phyloP scores from a whole-genome alignment of 2,329 filamentous ascomycete genomes.

The Pseudocercospora ulei region DNA sequence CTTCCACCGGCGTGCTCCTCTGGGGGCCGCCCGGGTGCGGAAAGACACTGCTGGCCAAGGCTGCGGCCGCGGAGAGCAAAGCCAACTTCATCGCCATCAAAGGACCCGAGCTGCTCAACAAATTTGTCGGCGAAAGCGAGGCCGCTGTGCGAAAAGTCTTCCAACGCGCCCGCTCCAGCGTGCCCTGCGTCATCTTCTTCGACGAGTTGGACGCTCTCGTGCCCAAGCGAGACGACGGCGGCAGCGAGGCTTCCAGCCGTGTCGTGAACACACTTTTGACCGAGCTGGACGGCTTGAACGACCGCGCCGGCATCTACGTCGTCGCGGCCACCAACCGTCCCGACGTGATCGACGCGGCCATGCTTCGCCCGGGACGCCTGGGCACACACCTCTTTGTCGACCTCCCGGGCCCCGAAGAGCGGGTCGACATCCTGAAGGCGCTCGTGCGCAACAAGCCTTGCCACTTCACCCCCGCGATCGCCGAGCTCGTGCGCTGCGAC shows the following conservation, averaged over 20 bases:
- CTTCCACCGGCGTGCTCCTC: slow-evolving; percentile 77
- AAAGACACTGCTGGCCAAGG: slow-evolving; percentile 92
- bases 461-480: slow-evolving; percentile 42
- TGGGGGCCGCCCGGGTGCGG: slow-evolving; percentile 96
- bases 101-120: slow-evolving; percentile 90
- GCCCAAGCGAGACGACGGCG: slow-evolving; percentile 64
- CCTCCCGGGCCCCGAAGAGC: slow-evolving; percentile 65
- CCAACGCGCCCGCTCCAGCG: slow-evolving; percentile 69
- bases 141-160: slow-evolving; percentile 88
- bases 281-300: slow-evolving; percentile 75
- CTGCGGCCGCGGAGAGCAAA: slow-evolving; percentile 86
- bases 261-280: slow-evolving; percentile 93
- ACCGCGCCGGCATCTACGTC: slow-evolving; percentile 75
- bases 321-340: slow-evolving; percentile 91
- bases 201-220: slow-evolving; percentile 93
- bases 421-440: slow-evolving; percentile 75
- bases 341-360: slow-evolving; percentile 92
- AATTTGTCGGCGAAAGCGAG: slow-evolving; percentile 94
- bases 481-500: slow-evolving; percentile 54
- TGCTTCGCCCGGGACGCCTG: slow-evolving; percentile 81
- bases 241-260: slow-evolving; percentile 72
- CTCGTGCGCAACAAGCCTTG: slow-evolving; percentile 46
- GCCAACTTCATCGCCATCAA: slow-evolving; percentile 98
- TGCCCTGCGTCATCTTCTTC: slow-evolving; percentile 94
- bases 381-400: slow-evolving; percentile 86